Base-by-base conservation (phyloP, 352 stramenopile genomes). In the Phytophthora litchii region DNA sequence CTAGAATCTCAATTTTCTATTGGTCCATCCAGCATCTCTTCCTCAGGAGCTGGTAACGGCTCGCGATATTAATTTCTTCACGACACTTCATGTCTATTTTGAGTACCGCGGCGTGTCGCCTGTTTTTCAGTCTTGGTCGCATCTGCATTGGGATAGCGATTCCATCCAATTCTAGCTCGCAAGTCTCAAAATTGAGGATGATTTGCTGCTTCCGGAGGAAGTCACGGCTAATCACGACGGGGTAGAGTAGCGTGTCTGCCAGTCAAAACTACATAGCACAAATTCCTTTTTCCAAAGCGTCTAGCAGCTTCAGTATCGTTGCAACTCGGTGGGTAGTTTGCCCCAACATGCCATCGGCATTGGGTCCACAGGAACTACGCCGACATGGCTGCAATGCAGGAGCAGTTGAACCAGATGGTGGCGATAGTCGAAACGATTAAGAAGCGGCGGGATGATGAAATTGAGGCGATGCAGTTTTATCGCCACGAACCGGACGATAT, bases 341-440 rank as follows among this genome's bases (percentile, higher is more conserved):
- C 3, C 45, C 29, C 19, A 29, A 10, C 9, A 25, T 25, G 13
- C 43, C 43, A 23, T 50, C 43, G 4, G 43, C 43, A 21, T 50
- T 38, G 12, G n/a, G n/a, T 19, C 10, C 1, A 16, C 21, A 49
- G 4, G 4, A 16, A 4, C 21, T 19, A 23, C 23, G 19, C 14
- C 41, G 23, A 13, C 42, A 36, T 21, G 16, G 13, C 25, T 19
- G 46, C 46, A 1, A 35, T 44, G 32, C 34, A 50, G 3, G 14
- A 38, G 3, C 9, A 37, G 27, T 37, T 38, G 4, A 17, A 8
- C 11, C 23, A 54, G 3, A 53, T 53, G 29, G 31, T 31, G 1
- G 45, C 31, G 14, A 41, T 53, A 35, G 17, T 54, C 7, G 19
- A 45, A 10, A 45, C 47, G 13, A 6, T 54, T 8, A 54, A 54